These are phyloP conservation scores for Babesia microti DNA, from an alignment of 169 alveolate species.

Conservation along the genomic window DNA sequence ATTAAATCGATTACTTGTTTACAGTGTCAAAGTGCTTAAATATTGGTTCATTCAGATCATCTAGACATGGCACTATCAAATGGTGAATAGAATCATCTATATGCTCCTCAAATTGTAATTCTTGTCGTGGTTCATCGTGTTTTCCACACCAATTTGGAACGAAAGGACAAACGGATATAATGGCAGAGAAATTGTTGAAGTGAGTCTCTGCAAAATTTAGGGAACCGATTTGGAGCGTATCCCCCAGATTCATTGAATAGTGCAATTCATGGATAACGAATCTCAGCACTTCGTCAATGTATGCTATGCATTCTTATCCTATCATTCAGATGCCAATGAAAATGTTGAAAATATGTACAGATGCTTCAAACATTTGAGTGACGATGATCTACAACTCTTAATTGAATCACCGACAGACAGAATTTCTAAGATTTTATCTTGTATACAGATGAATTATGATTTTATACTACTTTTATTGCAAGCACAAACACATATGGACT, in stretches of 20 bases:
- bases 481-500: no score
- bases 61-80: conserved; percentile 17
- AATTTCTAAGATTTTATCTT: conserved; percentile 24
- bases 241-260: background rate
- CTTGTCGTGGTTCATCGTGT: no score
- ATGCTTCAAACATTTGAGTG: conserved; percentile 26
- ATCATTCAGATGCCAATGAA: conserved; percentile 30
- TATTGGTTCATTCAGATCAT: conserved; percentile 11
- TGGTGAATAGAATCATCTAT: conserved; percentile 9
- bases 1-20: conserved; percentile 27
- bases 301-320: conserved; percentile 26
- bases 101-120: conserved; percentile 1
- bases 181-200: no score
- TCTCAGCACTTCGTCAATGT: conserved; percentile 41
- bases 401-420: conserved; percentile 30
- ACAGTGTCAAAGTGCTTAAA: conserved; percentile 18
- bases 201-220: no score
- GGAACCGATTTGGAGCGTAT: no score
- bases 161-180: conserved; percentile 31
- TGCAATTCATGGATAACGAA: conserved; percentile 17
- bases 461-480: conserved; percentile 18
- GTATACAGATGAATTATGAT: conserved; percentile 13
- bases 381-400: conserved; percentile 33
- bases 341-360: conserved; percentile 37
- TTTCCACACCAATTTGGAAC: conserved; percentile 29